Evolutionary conservation across 805 yeast species (phyloP).

Genomic region (Candida khao-thaluensis): DNA sequence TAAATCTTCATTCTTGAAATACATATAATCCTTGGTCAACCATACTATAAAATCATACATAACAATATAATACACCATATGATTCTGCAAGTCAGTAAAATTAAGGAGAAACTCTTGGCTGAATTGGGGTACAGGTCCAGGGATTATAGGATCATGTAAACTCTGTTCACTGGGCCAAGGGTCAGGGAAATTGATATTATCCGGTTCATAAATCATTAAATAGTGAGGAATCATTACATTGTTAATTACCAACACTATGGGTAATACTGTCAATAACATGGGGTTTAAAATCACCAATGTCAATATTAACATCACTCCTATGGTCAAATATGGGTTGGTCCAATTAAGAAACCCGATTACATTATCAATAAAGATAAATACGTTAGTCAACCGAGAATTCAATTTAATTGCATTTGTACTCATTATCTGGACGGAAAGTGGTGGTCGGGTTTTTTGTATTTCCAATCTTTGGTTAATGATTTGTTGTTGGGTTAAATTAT

Average conservation of each 20-base stretch:
- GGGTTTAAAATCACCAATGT: slow-evolving; percentile 64
- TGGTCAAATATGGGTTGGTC: slow-evolving; percentile 60
- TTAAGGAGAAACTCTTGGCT: slow-evolving; percentile 76
- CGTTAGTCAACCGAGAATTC: slow-evolving; percentile 59
- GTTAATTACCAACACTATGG: slow-evolving; percentile 52
- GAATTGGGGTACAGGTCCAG: slow-evolving; percentile 75
- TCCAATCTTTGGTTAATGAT: slow-evolving; percentile 54
- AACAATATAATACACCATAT: slow-evolving; percentile 63
- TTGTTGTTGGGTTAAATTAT: slow-evolving; percentile 42
- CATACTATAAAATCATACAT: slow-evolving; percentile 57
- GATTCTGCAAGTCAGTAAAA: slow-evolving; percentile 81
- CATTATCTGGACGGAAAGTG: slow-evolving; percentile 66
- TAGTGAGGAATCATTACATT: slow-evolving; percentile 70
- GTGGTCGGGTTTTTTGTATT: slow-evolving; percentile 64
- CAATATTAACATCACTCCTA: slow-evolving; percentile 51
- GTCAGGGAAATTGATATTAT: slow-evolving; percentile 29
- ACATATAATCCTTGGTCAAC: slow-evolving; percentile 55
- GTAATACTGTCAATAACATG: slow-evolving; percentile 49
- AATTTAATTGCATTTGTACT: slow-evolving; percentile 63
- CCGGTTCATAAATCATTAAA: slow-evolving; percentile 61
- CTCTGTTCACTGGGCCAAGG: slow-evolving; percentile 44
- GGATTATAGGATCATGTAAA: slow-evolving; percentile 46
- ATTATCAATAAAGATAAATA: slow-evolving; percentile 61
- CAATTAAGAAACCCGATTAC: slow-evolving; percentile 58
- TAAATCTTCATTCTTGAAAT: slow-evolving; percentile 59